A percentile compares a stretch with the other conserved stretches of the same genome.
These are phyloP conservation scores for Tilletia walkeri DNA, from an alignment of 1,284 basidiomycete species.

Conservation along the genomic window DNA sequence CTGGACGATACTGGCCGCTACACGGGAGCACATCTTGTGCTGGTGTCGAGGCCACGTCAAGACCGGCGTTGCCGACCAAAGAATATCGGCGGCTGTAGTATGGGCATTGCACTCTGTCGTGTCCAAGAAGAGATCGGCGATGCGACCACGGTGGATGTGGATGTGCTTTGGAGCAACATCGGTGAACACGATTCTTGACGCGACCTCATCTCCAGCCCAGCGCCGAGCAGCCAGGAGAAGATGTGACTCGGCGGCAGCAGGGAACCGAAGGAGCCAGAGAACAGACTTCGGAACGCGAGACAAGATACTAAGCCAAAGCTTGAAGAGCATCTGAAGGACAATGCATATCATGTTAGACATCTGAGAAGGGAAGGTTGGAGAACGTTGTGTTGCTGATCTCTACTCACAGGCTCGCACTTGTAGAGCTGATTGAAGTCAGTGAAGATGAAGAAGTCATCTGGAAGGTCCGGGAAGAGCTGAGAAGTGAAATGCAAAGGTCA, in stretches of 20 bases:
- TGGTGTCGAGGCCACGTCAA: slow-evolving; percentile 64
- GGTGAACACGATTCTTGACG: slow-evolving; percentile 64
- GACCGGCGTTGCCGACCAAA: slow-evolving; percentile 67
- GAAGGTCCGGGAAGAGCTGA: slow-evolving; percentile 60
- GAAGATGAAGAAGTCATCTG: slow-evolving; percentile 61
- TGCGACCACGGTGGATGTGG: slow-evolving; percentile 63
- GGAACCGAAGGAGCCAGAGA: slow-evolving; percentile 67
- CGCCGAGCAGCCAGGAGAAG: slow-evolving; percentile 60
- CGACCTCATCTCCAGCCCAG: slow-evolving; percentile 64
- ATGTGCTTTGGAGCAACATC: slow-evolving; percentile 64
- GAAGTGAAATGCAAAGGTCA: slow-evolving; percentile 42
- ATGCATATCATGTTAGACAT: neutral
- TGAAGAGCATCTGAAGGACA: slow-evolving; percentile 59
- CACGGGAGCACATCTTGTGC: slow-evolving; percentile 67
- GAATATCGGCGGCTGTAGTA: slow-evolving; percentile 65
- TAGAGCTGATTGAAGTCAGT: slow-evolving; percentile 67
- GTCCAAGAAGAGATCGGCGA: slow-evolving; percentile 67
- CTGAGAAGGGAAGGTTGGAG: no score
- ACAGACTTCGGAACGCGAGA: slow-evolving; percentile 62
- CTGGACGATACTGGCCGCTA: slow-evolving; percentile 64
- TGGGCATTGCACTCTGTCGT: slow-evolving; percentile 69
- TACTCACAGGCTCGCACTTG: slow-evolving; percentile 44
- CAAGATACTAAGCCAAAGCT: slow-evolving; percentile 65
- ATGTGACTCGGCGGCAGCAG: slow-evolving; percentile 63
- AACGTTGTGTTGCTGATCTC: no score